phyloP scores from a whole-genome alignment of 257 asterid genomes.

The Henckelia pumila region DNA sequence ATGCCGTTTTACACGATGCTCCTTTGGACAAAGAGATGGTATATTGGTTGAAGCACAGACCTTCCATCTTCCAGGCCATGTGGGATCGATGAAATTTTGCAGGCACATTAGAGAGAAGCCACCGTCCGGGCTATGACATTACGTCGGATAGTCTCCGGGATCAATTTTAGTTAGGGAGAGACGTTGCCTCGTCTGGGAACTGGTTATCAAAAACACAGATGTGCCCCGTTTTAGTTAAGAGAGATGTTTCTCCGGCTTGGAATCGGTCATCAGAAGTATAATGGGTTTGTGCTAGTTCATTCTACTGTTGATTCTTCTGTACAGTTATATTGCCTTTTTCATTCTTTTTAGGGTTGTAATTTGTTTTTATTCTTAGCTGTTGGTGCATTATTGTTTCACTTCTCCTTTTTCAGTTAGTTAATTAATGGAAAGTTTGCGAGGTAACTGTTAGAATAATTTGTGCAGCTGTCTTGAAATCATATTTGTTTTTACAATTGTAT shows the following conservation, averaged over 20 bases:
- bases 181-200: neutral
- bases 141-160: constrained; percentile 19
- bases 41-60: constrained; percentile 89
- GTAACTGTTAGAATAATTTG: neutral
- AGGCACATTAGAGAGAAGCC: constrained; percentile 31
- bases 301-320: neutral
- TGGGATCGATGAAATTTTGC: constrained; percentile 87
- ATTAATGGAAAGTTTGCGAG: neutral
- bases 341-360: neutral
- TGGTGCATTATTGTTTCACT: neutral
- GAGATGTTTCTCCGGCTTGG: neutral
- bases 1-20: constrained; percentile 55
- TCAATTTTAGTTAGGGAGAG: neutral
- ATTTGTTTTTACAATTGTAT: neutral
- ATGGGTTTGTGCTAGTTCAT: neutral
- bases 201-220: no score
- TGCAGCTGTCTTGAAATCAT: neutral
- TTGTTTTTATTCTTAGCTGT: neutral
- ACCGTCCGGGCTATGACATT: constrained; percentile 31
- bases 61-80: constrained; percentile 64
- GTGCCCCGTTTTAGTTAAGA: neutral
- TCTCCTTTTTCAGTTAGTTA: neutral
- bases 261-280: neutral
- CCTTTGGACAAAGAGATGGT: constrained; percentile 72
- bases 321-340: neutral